Base-by-base conservation (phyloP, 2,329 filamentous ascomycete species). In the Penicillium sumatraense region DNA sequence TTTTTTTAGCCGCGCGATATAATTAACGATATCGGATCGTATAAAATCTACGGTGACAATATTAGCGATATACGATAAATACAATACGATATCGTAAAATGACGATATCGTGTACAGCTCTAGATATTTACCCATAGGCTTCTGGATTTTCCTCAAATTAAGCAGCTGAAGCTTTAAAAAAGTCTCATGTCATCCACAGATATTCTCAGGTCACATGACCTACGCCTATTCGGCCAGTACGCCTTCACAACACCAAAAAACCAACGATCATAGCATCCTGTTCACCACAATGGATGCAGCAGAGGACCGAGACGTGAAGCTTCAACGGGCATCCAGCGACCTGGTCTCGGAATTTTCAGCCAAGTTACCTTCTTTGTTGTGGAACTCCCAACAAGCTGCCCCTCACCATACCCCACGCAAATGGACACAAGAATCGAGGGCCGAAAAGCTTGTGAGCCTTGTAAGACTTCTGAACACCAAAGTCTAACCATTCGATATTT, bases 281-380 rank as follows among this genome's bases (percentile, higher is more conserved):
- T 16, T 20, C 31, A 27, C 18, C 52, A 57, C 61, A 49, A 80
- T 80, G 78, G 77, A 80, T 62, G 76, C 75, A 23, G 62, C 71
- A 4, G 74, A 77, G 26, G 76, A 77, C 56, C 70, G 69, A 54
- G 78, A 80, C 50, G 64, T 78, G 26, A 79, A 79, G 53, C 71
- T 80, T 6, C 78, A 80, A 62, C 73, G 77, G 21, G 76, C 72
- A 40, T 79, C 78, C 40, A 72, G 71, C 1, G 75, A 78, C 40
- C 66, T 80, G 38, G 64, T 80, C 29, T 61, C 68, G 9, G 77
- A 80, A 50, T 71, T 80, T 40, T 70, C 71, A 46, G 60, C 61
- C 42, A 78, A 76, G 60, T 59, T 80, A 44, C 75, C 75, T 10
- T 69, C 72, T 54, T 63, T 80, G 45, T 63, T 80, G 24, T 78